Percentiles rank a stretch among this genome's conserved stretches.
Conservation (phyloP, 2,329 filamentous ascomycete species). For the Xylariales sp. region DNA sequence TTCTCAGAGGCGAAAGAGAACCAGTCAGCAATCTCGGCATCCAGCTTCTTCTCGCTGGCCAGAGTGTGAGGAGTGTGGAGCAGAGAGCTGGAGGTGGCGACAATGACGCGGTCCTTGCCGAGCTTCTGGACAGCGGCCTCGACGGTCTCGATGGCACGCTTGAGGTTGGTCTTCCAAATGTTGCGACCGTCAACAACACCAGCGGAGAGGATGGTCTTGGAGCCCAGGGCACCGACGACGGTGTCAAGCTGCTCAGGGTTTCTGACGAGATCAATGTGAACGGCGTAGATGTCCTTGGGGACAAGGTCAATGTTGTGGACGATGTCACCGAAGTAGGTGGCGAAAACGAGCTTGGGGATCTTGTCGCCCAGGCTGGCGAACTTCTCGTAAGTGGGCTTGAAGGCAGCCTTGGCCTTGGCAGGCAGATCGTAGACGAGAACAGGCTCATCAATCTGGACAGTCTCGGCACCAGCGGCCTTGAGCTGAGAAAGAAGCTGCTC, state of each 20-base stretch:
- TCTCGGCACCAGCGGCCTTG: constrained; percentile 93
- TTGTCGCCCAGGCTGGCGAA: constrained; percentile 70
- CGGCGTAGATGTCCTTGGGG: constrained; percentile 71
- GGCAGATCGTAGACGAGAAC: constrained; percentile 92
- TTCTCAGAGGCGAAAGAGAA: constrained; percentile 98
- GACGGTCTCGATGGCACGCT: constrained; percentile 85
- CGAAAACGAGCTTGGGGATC: constrained; percentile 83
- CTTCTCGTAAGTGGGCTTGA: constrained; percentile 97
- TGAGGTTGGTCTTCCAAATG: constrained; percentile 99
- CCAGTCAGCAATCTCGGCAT: constrained; percentile 91
- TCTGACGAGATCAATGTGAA: constrained; percentile 95
- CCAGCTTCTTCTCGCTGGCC: constrained; percentile 97
- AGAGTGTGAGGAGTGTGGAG: constrained; percentile 98
- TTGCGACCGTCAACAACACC: constrained; percentile 98
- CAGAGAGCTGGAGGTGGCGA: constrained; percentile 94
- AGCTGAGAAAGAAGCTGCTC: constrained; percentile 88
- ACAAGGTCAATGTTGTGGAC: constrained; percentile 93
- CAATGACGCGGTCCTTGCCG: constrained; percentile 95
- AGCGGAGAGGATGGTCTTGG: constrained; percentile 85
- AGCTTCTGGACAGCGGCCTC: constrained; percentile 91
- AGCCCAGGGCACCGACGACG: constrained; percentile 75
- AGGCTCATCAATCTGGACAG: constrained; percentile 97
- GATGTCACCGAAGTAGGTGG: constrained; percentile 99
- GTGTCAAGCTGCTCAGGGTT: constrained; percentile 95
- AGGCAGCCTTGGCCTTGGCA: constrained; percentile 86